phyloP scores from a whole-genome alignment of 495 filamentous ascomycete genomes.

The Aspergillus ostianus region DNA sequence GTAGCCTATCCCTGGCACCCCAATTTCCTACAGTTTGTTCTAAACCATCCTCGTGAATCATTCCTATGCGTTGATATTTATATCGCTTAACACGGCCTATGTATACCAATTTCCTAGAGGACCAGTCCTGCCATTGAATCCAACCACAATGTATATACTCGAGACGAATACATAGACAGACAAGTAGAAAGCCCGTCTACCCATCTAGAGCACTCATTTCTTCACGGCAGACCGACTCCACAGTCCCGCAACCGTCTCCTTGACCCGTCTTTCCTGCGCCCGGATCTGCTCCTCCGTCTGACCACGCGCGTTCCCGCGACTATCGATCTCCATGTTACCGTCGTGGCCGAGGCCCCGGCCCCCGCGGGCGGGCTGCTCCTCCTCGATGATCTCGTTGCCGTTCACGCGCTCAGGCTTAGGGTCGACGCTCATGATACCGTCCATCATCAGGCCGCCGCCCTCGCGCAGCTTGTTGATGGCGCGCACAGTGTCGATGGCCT shows the following conservation, averaged over 20 bases:
- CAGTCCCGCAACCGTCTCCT: slow-evolving; percentile 58
- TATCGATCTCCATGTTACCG: slow-evolving; percentile 52
- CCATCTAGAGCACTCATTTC: slow-evolving; percentile 19
- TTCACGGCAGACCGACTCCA: slow-evolving; percentile 43
- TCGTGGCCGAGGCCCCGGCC: slow-evolving; percentile 4
- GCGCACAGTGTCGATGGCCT: slow-evolving; percentile 96
- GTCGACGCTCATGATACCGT: slow-evolving; percentile 65
- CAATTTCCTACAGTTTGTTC: too few relatives aligned
- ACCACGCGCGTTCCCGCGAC: slow-evolving; percentile 56
- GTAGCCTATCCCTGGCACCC: too few relatives aligned
- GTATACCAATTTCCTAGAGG: too few relatives aligned
- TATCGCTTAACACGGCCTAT: too few relatives aligned
- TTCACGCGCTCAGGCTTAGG: slow-evolving; percentile 56
- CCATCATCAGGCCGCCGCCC: slow-evolving; percentile 78
- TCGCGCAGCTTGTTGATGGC: slow-evolving; percentile 96
- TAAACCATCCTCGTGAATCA: too few relatives aligned
- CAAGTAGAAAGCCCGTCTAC: neutral
- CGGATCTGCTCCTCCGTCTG: slow-evolving; percentile 65
- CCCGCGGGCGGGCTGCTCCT: slow-evolving; percentile 21
- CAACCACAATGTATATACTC: too few relatives aligned
- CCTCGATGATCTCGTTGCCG: slow-evolving; percentile 39
- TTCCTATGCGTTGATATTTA: too few relatives aligned
- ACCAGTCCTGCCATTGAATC: too few relatives aligned
- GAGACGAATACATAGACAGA: too few relatives aligned
- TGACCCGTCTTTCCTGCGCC: slow-evolving; percentile 59